phyloP scores from a whole-genome alignment of 2,329 filamentous ascomycete genomes.

The Pyrenochaeta sp. region DNA sequence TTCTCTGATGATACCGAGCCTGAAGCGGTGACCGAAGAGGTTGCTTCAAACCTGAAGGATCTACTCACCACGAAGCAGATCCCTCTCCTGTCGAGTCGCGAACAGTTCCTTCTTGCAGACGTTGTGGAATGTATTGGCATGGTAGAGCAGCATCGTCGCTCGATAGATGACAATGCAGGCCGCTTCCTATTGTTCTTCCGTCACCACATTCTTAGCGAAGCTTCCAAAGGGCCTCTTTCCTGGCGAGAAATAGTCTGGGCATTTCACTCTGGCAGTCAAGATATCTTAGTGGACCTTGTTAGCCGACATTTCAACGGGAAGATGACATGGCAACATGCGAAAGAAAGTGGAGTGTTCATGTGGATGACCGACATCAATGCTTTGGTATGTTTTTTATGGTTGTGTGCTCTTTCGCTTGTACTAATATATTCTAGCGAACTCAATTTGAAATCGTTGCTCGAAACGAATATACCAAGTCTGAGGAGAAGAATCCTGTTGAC shows the following conservation, averaged over 20 bases:
- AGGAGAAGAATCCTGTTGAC: conserved; percentile 87
- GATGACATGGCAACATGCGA: conserved; percentile 84
- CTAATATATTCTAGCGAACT: conserved; percentile 58
- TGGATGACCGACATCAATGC: conserved; percentile 83
- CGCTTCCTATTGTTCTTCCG: conserved; percentile 89
- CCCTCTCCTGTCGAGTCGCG: conserved; percentile 80
- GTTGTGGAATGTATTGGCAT: conserved; percentile 84
- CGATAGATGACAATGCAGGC: conserved; percentile 88
- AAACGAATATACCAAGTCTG: conserved; percentile 89
- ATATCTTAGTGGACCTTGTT: conserved; percentile 86
- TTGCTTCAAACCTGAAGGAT: conserved; percentile 75
- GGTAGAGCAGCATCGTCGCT: conserved; percentile 85
- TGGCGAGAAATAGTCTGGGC: conserved; percentile 85
- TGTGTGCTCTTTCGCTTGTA: not conserved
- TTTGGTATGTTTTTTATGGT: conserved; percentile 65
- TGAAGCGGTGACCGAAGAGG: conserved; percentile 73
- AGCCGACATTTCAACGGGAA: conserved; percentile 79
- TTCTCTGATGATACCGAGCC: conserved; percentile 64
- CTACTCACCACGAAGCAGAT: conserved; percentile 77
- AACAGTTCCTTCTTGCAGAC: conserved; percentile 85
- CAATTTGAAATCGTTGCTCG: conserved; percentile 92
- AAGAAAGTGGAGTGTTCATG: conserved; percentile 90
- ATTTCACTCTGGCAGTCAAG: conserved; percentile 84
- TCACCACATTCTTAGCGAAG: conserved; percentile 74
- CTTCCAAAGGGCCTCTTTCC: conserved; percentile 68